Base-by-base conservation (phyloP, 1,284 basidiomycete species). In the Ustilago trichophora region DNA sequence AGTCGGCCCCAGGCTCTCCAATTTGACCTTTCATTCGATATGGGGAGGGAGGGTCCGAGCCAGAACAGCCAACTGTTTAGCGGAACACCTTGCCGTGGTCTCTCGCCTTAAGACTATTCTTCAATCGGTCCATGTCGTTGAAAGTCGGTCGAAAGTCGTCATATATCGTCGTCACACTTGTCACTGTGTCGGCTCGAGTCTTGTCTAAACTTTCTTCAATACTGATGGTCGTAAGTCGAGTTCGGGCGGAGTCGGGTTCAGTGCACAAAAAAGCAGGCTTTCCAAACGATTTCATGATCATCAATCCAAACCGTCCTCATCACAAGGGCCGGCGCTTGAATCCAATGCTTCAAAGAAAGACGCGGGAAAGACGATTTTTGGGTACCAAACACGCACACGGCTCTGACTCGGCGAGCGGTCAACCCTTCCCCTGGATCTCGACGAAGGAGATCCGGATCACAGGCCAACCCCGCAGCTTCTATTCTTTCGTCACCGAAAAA, bases 381-480 rank as follows among this genome's bases (percentile, higher is more conserved):
- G 48, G 24, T 31, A 46, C 64, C 52, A 55, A 62, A 62, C 49
- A 47, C 66, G 59, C 66, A 69, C 66, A 69, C 66, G 66, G 55
- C 66, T 55, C 55, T 59, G 66, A 69, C 66, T 69, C 48, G 66
- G 43, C 66, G 66, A 59, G 59, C 65, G 44, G 66, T 51, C 66
- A 51, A 59, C 66, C 66, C 52, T 64, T 69, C 66, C 51, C 59
- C 52, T 32, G 56, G 51, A 46, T 46, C 66, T 69, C 66, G 59
- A 55, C 66, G 56, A 52, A 62, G 66, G 66, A 69, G 66, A 53
- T 35, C 55, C 59, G 59, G 66, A 59, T 69, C 66, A 33, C 51
- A 69, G 66, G 66, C 60, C 66, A 64, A 58, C 59, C 51, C 66
- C 55, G 55, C 59, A 43, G 64, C n/a, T n/a, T n/a, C n/a, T 42